Base-by-base conservation (phyloP, 192 early-diverging fungal genomes). In the Coemansia sp. region DNA sequence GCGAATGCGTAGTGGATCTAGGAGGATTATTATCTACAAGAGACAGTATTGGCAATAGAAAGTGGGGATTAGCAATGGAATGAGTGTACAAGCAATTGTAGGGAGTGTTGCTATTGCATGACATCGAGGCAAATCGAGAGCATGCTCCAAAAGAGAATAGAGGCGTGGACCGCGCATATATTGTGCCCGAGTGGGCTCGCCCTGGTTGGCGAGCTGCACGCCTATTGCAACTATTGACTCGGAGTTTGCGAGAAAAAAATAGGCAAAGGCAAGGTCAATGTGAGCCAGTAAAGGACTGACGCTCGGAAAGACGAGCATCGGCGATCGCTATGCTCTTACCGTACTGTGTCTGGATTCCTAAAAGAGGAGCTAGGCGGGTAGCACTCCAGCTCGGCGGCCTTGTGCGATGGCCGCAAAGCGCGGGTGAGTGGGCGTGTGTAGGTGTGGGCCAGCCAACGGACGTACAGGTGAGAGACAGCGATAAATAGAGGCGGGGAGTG, bases 271-370 rank as follows among this genome's bases (percentile, higher is more conserved):
- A 1, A 8, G 29, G n/a, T 16, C 6, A 17, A n/a, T 7, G 45
- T 4, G 16, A 7, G 19, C n/a, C 5, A 19, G 45, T 19, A 24
- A 24, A 10, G 54, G 31, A 14, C 29, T 33, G 29, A 14, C 33
- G 54, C 54, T 57, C 31, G 24, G 14, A 57, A 29, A 35, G 54
- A 24, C 54, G 54, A 17, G 17, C 14, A 57, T n/a, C 33, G 31
- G 54, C 54, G 54, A 57, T 57, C 54, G 17, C 14, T 33, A 57
- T 33, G 54, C 13, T 35, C 54, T 57, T 57, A 57, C 54, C 54
- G 54, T 34, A n/a, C 54, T 33, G 54, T 34, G 54, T 57, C 54
- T 34, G 54, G 31, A 33, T 35, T 57, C 54, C 54, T 35, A 24
- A 19, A 51, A 51, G 24, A 24, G n/a, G 21, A 17, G 54, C 54